phyloP scores from a whole-genome alignment of 116 monocot genomes.

The Dioscorea cayenensis region DNA sequence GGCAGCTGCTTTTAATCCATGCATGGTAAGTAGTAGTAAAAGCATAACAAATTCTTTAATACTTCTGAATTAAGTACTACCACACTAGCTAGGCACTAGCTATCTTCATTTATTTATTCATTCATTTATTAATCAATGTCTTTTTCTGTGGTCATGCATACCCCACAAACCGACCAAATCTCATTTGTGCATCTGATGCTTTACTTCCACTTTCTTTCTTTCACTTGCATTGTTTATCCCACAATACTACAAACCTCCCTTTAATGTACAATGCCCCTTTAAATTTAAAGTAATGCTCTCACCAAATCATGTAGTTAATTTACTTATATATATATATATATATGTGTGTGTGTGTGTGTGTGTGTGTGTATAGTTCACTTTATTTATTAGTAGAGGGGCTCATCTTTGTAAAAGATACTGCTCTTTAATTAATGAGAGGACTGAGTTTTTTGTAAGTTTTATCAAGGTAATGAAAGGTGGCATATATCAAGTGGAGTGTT shows the following conservation, averaged over 20 bases:
- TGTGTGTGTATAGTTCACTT: too few relatives aligned
- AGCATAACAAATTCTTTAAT: too few relatives aligned
- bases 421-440: background rate
- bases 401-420: background rate
- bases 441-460: background rate
- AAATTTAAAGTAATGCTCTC: background rate
- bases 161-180: slow-evolving; percentile 12
- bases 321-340: too few relatives aligned
- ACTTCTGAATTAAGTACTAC: too few relatives aligned
- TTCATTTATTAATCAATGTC: background rate
- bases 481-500: background rate
- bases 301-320: background rate
- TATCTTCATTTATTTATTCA: background rate
- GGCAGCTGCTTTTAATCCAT: too few relatives aligned
- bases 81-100: too few relatives aligned
- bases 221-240: background rate
- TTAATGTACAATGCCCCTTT: background rate
- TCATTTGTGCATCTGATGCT: background rate
- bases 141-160: background rate
- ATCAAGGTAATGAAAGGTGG: background rate
- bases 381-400: too few relatives aligned
- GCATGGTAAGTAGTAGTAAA: too few relatives aligned
- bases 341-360: too few relatives aligned
- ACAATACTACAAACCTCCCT: background rate
- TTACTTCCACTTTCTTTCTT: background rate